phyloP scores from a whole-genome alignment of 2,329 filamentous ascomycete species.

The Hypomyces perniciosus region DNA sequence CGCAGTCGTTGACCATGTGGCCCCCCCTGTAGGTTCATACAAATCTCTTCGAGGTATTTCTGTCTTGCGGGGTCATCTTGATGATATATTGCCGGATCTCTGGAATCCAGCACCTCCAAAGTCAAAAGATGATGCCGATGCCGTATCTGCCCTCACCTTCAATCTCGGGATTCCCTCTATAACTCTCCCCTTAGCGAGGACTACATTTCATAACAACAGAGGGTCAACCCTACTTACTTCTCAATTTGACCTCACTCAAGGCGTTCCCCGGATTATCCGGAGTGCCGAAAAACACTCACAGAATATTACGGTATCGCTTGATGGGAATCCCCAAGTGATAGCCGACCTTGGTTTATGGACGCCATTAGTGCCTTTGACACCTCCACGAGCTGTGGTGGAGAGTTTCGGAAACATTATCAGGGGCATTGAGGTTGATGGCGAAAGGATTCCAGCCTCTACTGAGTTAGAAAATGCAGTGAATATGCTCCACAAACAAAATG shows the following conservation, averaged over 20 bases:
- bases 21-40: slow-evolving; percentile 27
- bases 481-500: slow-evolving; percentile 43
- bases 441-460: slow-evolving; percentile 55
- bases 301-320: slow-evolving; percentile 23
- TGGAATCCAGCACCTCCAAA: slow-evolving; percentile 31
- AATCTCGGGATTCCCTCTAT: slow-evolving; percentile 32
- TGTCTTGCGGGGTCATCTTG: slow-evolving; percentile 39
- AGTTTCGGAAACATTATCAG: slow-evolving; percentile 76
- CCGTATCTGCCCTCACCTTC: slow-evolving; percentile 37
- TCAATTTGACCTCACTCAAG: slow-evolving; percentile 22
- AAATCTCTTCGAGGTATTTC: slow-evolving; percentile 42
- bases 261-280: slow-evolving; percentile 18
- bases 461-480: slow-evolving; percentile 65
- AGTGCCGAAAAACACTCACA: slow-evolving; percentile 35
- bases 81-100: slow-evolving; percentile 39
- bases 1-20: slow-evolving; percentile 52
- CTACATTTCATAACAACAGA: slow-evolving; percentile 65
- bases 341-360: slow-evolving; percentile 27
- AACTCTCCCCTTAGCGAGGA: slow-evolving; percentile 67
- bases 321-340: slow-evolving; percentile 16
- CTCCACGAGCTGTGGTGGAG: slow-evolving; percentile 54
- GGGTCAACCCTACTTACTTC: slow-evolving; percentile 50
- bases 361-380: slow-evolving; percentile 58
- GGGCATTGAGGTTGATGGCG: slow-evolving; percentile 46
- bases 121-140: slow-evolving; percentile 26